Evolutionary conservation across 306 rosid species (phyloP).

Genomic region (Sicyos baderoa): DNA sequence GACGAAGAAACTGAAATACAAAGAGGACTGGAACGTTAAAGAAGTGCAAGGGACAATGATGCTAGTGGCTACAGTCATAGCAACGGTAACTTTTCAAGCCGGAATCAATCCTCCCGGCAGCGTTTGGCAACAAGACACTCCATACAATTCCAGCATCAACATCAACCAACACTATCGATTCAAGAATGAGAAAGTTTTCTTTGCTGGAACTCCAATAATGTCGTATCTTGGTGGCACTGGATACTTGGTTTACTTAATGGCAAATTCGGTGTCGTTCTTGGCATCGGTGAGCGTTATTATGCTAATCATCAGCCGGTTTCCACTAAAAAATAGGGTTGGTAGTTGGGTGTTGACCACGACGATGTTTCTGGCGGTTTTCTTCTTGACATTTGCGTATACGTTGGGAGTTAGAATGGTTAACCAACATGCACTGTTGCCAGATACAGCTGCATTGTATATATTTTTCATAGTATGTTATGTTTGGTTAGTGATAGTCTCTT

Average conservation of each 20-base stretch:
- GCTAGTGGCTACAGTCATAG: slow-evolving; percentile 2
- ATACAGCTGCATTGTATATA: too few relatives aligned
- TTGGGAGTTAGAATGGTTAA: neutral
- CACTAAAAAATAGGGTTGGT: neutral
- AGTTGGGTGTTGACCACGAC: neutral
- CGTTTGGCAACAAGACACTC: slow-evolving; percentile 12
- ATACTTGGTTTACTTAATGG: neutral
- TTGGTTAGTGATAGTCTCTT: too few relatives aligned
- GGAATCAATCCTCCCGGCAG: slow-evolving; percentile 1
- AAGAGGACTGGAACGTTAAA: neutral
- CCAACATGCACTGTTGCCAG: neutral
- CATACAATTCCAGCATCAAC: neutral
- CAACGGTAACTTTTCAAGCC: neutral
- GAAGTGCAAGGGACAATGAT: slow-evolving; percentile 12
- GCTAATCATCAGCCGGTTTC: neutral
- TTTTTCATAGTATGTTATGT: too few relatives aligned
- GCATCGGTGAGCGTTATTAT: neutral
- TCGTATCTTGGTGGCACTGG: neutral
- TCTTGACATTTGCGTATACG: neutral
- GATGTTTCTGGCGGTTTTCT: neutral
- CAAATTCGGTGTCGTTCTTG: neutral
- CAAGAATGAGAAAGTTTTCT: too few relatives aligned
- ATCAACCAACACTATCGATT: too few relatives aligned
- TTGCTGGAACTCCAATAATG: slow-evolving; percentile 2
- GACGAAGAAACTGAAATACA: neutral